Evolutionary conservation across 306 rosid genomes (phyloP).

Genomic region (Lotus japonicus): DNA sequence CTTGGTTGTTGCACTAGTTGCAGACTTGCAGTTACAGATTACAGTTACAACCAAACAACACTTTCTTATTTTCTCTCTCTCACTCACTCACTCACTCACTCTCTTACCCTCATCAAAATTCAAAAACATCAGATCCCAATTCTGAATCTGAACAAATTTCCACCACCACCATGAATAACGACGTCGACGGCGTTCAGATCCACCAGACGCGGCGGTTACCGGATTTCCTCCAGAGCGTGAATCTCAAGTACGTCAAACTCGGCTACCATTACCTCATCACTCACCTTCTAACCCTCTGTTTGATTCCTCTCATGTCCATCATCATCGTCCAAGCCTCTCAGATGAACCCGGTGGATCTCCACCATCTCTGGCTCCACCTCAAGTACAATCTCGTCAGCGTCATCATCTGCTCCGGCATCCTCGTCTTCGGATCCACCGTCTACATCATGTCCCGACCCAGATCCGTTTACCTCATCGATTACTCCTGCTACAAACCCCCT

Average conservation of each 20-base stretch:
- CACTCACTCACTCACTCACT: too few relatives aligned
- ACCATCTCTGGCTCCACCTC: slow-evolving; percentile 52
- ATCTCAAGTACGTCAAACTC: slow-evolving; percentile 44
- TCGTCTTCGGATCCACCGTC: slow-evolving; percentile 45
- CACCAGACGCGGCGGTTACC: slow-evolving; percentile 37
- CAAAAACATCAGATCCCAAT: too few relatives aligned
- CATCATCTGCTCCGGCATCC: slow-evolving; percentile 22
- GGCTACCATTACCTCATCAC: slow-evolving; percentile 51
- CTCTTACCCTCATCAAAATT: too few relatives aligned
- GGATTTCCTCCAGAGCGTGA: slow-evolving; percentile 46
- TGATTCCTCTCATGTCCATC: slow-evolving; percentile 43
- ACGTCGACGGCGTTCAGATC: slow-evolving; percentile 23
- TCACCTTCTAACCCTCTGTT: slow-evolving; percentile 35
- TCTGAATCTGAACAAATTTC: too few relatives aligned
- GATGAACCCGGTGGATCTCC: slow-evolving; percentile 40
- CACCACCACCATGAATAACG: too few relatives aligned
- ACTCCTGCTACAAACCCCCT: slow-evolving; percentile 41
- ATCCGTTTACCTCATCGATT: slow-evolving; percentile 55
- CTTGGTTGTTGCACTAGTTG: too few relatives aligned
- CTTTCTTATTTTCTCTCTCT: too few relatives aligned
- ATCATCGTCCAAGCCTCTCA: slow-evolving; percentile 36
- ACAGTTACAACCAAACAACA: too few relatives aligned
- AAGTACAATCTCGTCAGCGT: slow-evolving; percentile 38
- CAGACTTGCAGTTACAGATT: too few relatives aligned
- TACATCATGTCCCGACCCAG: slow-evolving; percentile 48